These are phyloP conservation scores for Paraurostyla sp. DNA, from an alignment of 73 alveolate genomes.

Conservation along the genomic window DNA sequence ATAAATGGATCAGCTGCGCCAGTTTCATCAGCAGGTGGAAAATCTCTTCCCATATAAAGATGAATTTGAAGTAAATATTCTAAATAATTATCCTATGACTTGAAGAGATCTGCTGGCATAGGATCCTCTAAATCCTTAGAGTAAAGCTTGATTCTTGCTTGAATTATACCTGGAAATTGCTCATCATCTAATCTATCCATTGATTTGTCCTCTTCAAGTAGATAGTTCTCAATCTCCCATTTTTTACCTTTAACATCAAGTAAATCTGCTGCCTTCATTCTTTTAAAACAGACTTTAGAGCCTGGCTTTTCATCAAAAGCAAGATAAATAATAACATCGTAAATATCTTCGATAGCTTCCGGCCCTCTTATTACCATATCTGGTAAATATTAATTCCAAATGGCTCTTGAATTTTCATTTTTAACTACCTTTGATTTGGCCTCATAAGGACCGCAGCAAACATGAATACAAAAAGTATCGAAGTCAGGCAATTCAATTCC, in stretches of 20 bases:
- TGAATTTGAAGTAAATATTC: constrained; percentile 76
- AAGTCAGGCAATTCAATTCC: constrained; percentile 87
- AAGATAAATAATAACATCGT: constrained; percentile 81
- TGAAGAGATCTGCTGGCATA: neutral
- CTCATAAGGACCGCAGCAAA: constrained; percentile 84
- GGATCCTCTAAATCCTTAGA: constrained; percentile 63
- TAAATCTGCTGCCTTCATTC: constrained; percentile 72
- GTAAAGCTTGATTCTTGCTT: constrained; percentile 76
- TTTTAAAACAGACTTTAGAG: constrained; percentile 79
- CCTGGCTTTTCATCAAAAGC: constrained; percentile 70
- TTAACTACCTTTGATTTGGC: constrained; percentile 46
- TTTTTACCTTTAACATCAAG: constrained; percentile 66
- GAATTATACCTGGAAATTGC: constrained; percentile 86
- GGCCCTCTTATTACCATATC: constrained; percentile 79
- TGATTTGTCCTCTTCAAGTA: constrained; percentile 81
- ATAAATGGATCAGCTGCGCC: constrained; percentile 91
- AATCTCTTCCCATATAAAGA: constrained; percentile 83
- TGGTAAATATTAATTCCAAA: constrained; percentile 79
- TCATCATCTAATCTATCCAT: constrained; percentile 85
- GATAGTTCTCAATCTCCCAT: constrained; percentile 51
- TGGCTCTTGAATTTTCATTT: constrained; percentile 57
- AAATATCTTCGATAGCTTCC: constrained; percentile 68
- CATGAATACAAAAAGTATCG: constrained; percentile 66
- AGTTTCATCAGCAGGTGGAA: constrained; percentile 91
- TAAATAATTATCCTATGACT: constrained; percentile 43